Evolutionary conservation across 192 early-diverging fungal species (phyloP), one percentile per base, ranked within the genome.

Genomic region (Coemansia sp.): DNA sequence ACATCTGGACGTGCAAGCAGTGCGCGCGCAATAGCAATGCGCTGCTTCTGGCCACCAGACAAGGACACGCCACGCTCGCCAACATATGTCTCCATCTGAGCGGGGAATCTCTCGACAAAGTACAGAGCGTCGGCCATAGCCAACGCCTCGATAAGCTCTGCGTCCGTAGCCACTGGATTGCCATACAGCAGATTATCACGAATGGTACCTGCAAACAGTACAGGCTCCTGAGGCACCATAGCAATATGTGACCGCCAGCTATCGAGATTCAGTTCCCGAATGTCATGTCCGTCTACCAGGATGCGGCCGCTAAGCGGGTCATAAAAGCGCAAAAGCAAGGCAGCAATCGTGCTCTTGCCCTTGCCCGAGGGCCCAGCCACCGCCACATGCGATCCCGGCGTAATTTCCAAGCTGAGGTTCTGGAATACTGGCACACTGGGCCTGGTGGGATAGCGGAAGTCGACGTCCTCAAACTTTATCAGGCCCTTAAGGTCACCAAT

Each of bases 51-150:
- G 33, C 89, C 88, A 59, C 85, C 85, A 14, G 86, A 87, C 28
- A 90, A 77, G 20, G 76, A 77, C 56, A 81, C 78, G 24, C 85
- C 85, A 51, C 91, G 90, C 65, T 95, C 94, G 6, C 93, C 93
- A 65, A 99, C 88, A 73, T 97, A 93, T 16, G 97, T 98, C 34
- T 87, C 79, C 77, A 97, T 92, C 18, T 93, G 92, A 34, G 73
- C 68, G 16, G 92, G 90, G 40, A 93, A 82, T n/a, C 83, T 71
- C 65, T 81, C 70, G 63, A 93, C 88, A 73, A 93, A 93, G n/a
- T 85, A 75, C 70, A 71, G 77, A 3, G 81, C 81, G 14, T 81
- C 70, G 21, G 82, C 73, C 62, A 45, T 59, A 33, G 60, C 37
- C 60, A 81, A 39, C 0, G 83, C 93, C 13, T 62, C 71, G 45